Percentiles rank a stretch among this genome's conserved stretches.
phyloP scores from a whole-genome alignment of 1,139 yeast species.

The Blastobotrys proliferans region DNA sequence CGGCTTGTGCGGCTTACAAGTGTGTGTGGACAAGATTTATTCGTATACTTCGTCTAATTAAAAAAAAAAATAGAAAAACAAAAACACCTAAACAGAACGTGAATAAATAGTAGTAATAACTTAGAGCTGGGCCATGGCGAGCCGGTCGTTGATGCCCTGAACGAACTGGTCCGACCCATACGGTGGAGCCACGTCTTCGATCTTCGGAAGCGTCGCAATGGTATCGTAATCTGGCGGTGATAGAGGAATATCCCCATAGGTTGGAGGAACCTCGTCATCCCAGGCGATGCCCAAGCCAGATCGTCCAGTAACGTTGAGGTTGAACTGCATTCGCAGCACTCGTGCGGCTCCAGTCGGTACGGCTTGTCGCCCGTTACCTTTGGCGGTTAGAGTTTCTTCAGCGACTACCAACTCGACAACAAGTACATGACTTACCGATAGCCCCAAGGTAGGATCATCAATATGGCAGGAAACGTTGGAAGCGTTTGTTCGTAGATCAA shows the following conservation, averaged over 20 bases:
- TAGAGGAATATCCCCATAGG: constrained; percentile 78
- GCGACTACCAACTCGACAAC: constrained; percentile 89
- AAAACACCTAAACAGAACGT: neutral
- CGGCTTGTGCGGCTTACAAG: neutral
- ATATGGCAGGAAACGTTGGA: constrained; percentile 75
- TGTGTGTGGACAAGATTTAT: neutral
- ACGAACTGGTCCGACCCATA: constrained; percentile 13
- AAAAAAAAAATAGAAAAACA: neutral
- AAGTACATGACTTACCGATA: constrained; percentile 67
- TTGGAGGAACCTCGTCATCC: constrained; percentile 99
- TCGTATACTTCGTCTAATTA: neutral
- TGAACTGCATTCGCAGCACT: constrained; percentile 91
- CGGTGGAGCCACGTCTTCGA: constrained; percentile 29
- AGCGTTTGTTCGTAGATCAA: constrained; percentile 43
- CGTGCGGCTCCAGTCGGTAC: constrained; percentile 87
- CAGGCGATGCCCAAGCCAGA: constrained; percentile 96
- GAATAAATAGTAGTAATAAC: neutral
- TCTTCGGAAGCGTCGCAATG: constrained; percentile 27
- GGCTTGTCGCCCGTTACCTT: constrained; percentile 25
- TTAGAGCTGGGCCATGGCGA: constrained; percentile 13
- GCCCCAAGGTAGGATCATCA: constrained; percentile 76
- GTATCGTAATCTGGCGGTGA: constrained; percentile 77
- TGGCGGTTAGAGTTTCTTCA: constrained; percentile 58
- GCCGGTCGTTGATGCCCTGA: constrained; percentile 15
- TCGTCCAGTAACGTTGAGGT: constrained; percentile 72